phyloP scores from a whole-genome alignment of 495 filamentous ascomycete genomes.

The Coniosporium apollinis region DNA sequence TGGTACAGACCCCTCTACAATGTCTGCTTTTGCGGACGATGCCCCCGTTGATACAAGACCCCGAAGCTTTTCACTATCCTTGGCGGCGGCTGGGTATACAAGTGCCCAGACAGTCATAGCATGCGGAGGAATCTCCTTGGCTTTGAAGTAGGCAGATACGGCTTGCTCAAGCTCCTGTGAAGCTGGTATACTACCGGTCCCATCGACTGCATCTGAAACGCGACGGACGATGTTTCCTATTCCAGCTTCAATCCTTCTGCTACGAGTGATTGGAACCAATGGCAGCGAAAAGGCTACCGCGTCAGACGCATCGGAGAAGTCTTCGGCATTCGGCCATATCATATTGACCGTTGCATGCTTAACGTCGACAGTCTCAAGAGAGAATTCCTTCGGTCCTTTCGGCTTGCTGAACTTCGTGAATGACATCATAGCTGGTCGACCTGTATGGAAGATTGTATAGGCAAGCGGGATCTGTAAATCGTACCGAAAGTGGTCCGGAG shows the following conservation, averaged over 20 bases:
- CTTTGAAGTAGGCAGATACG: conserved; percentile 42
- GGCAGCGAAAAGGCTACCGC: conserved; percentile 27
- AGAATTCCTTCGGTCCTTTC: conserved; percentile 2
- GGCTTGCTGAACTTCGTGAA: background rate
- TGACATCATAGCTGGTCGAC: conserved; percentile 6
- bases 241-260: conserved; percentile 44
- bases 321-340: conserved; percentile 11
- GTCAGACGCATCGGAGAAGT: conserved; percentile 1
- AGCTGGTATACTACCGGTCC: conserved; percentile 40
- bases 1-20: conserved; percentile 35
- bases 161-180: conserved; percentile 56
- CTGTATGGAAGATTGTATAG: conserved; percentile 14
- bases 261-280: conserved; percentile 46
- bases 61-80: too few relatives aligned
- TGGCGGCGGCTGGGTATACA: too few relatives aligned
- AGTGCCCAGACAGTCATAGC: conserved; percentile 63
- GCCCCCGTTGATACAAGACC: too few relatives aligned
- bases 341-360: conserved; percentile 5
- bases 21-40: background rate
- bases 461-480: conserved; percentile 12
- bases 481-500: too few relatives aligned
- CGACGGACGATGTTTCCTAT: conserved; percentile 74
- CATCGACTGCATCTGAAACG: conserved; percentile 28
- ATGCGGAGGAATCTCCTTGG: conserved; percentile 25
- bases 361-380: background rate